Percentiles rank a stretch among this genome's conserved stretches.
Evolutionary conservation across 176 grass and related monocot genomes (phyloP).

Genomic region (Triticum monococcum): DNA sequence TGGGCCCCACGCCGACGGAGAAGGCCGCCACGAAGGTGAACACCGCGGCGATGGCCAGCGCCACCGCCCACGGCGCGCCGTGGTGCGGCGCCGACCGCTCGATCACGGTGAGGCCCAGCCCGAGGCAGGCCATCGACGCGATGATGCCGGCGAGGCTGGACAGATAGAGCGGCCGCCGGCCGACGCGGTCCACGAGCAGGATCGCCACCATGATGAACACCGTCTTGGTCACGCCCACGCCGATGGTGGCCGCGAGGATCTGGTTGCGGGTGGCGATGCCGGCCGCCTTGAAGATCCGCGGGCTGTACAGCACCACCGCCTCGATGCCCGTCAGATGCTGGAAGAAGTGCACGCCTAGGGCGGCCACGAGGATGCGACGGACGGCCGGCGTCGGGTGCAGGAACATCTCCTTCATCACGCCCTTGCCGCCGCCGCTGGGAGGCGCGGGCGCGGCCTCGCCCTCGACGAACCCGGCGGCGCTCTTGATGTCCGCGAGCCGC

Average conservation of each 20-base stretch:
- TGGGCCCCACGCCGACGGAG: conserved; percentile 63
- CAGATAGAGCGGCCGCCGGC: conserved; percentile 53
- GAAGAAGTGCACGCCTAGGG: conserved; percentile 64
- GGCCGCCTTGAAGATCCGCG: conserved; percentile 51
- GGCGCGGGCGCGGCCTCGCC: background rate
- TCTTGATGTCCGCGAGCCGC: conserved; percentile 45
- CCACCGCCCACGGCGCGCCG: conserved; percentile 39
- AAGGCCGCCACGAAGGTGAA: conserved; percentile 52
- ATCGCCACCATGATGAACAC: conserved; percentile 60
- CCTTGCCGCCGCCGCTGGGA: conserved; percentile 22
- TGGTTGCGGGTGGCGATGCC: conserved; percentile 36
- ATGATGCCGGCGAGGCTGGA: conserved; percentile 45
- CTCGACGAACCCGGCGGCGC: background rate
- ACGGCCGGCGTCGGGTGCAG: conserved; percentile 39
- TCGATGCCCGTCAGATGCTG: conserved; percentile 69
- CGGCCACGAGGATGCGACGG: conserved; percentile 49
- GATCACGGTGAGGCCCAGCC: conserved; percentile 41
- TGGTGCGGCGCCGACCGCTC: conserved; percentile 11
- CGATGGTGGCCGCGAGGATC: conserved; percentile 51
- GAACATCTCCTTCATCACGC: conserved; percentile 60
- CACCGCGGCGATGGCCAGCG: conserved; percentile 45
- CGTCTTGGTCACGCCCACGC: conserved; percentile 61
- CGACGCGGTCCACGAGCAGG: conserved; percentile 55
- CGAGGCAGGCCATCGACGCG: conserved; percentile 37
- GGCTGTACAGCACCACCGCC: conserved; percentile 72